These are phyloP conservation scores for Russula brevipes DNA, from an alignment of 768 basidiomycete species.

Conservation along the genomic window DNA sequence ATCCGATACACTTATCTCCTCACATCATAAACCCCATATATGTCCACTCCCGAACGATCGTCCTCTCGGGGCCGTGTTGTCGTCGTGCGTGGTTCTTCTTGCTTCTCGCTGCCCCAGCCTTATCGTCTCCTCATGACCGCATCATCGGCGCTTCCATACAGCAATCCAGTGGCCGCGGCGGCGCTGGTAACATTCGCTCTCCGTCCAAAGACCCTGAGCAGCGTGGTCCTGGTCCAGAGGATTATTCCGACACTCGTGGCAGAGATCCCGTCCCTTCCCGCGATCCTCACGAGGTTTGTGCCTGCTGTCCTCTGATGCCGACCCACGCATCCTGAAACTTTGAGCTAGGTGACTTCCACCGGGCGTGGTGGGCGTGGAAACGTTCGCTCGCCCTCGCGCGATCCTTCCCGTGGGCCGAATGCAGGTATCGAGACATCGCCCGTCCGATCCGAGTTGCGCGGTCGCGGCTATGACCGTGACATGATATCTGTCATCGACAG, in stretches of 20 bases:
- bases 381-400: slow-evolving; percentile 59
- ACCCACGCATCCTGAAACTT: no score
- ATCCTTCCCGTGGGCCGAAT: slow-evolving; percentile 28
- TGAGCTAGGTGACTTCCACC: not conserved
- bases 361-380: no score
- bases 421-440: not conserved
- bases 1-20: not conserved
- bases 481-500: slow-evolving; percentile 23
- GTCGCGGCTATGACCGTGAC: slow-evolving; percentile 30
- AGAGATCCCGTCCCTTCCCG: slow-evolving; percentile 43
- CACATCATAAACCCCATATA: not conserved
- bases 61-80: slow-evolving; percentile 10
- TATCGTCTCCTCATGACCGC: not conserved
- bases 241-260: slow-evolving; percentile 54
- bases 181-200: slow-evolving; percentile 59
- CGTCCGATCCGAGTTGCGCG: slow-evolving; percentile 16
- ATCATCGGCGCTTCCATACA: slow-evolving; percentile 24
- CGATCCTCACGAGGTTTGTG: slow-evolving; percentile 37
- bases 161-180: slow-evolving; percentile 63
- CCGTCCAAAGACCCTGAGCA: slow-evolving; percentile 32
- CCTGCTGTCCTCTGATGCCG: no score
- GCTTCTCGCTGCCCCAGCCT: not conserved
- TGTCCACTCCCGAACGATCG: slow-evolving; percentile 5
- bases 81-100: not conserved
- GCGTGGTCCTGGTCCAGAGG: slow-evolving; percentile 41